Conservation (phyloP, 441 rosid species). For the Capsella rubella region DNA sequence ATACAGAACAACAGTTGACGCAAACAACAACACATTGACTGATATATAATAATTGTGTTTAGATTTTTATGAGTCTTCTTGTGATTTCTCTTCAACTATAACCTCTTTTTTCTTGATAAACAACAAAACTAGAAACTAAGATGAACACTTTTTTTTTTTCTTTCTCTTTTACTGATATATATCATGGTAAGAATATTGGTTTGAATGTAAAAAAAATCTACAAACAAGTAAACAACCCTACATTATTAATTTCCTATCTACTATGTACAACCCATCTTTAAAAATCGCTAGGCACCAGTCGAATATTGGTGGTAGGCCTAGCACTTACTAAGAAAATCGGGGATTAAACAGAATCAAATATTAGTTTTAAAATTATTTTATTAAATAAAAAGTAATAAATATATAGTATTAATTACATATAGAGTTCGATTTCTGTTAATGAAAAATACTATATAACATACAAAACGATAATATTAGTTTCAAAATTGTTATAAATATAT, state of each 20-base stretch:
- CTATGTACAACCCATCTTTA: background rate
- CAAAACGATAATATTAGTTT: no score
- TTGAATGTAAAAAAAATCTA: background rate
- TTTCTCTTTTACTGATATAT: background rate
- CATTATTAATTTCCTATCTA: background rate
- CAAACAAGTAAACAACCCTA: background rate
- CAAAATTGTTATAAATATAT: no score
- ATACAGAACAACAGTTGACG: background rate
- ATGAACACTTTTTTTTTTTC: background rate
- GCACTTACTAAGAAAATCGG: no score
- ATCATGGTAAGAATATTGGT: background rate
- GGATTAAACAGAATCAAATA: no score
- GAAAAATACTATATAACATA: no score
- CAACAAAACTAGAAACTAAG: no score
- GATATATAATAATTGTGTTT: background rate
- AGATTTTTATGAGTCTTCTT: background rate
- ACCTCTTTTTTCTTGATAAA: background rate
- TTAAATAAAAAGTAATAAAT: no score
- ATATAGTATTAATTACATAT: no score
- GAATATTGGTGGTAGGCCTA: no score
- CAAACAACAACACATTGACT: background rate
- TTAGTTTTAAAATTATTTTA: no score
- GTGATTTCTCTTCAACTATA: background rate
- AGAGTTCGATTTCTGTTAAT: no score
- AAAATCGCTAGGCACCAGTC: no score